Evolutionary conservation across 129 eudicot genomes (phyloP).

Genomic region (Flaveria brownii): DNA sequence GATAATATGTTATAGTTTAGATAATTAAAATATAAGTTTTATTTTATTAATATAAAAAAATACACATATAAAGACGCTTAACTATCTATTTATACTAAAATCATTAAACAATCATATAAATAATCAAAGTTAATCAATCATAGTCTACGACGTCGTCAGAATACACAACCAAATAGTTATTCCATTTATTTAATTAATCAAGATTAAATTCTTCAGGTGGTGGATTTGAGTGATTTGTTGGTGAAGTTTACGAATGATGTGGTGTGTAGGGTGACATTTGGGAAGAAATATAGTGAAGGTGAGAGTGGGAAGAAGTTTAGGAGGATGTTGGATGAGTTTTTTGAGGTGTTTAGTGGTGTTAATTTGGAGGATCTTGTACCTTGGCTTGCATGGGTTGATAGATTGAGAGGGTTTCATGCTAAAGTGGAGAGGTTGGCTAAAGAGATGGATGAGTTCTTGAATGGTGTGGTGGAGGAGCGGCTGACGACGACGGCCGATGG

Average conservation of each 20-base stretch:
- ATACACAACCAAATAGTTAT: no score
- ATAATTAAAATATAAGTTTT: no score
- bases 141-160: no score
- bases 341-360: conserved; percentile 46
- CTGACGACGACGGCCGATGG: conserved; percentile 9
- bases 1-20: no score
- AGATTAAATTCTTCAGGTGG: neutral
- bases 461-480: conserved; percentile 49
- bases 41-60: no score
- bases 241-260: conserved; percentile 47
- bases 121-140: no score
- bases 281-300: conserved; percentile 56
- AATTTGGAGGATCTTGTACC: conserved; percentile 48
- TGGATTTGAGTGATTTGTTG: conserved; percentile 58
- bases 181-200: no score
- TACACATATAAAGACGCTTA: no score
- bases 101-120: no score
- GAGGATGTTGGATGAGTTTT: conserved; percentile 45
- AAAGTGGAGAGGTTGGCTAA: conserved; percentile 40
- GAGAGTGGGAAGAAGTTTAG: conserved; percentile 46
- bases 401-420: conserved; percentile 35
- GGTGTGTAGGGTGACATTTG: conserved; percentile 64
- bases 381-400: conserved; percentile 43
- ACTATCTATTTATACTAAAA: no score
- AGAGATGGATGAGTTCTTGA: conserved; percentile 47